Evolutionary conservation across 148 eudicot genomes (phyloP).

Genomic region (Nepenthes gracilis): DNA sequence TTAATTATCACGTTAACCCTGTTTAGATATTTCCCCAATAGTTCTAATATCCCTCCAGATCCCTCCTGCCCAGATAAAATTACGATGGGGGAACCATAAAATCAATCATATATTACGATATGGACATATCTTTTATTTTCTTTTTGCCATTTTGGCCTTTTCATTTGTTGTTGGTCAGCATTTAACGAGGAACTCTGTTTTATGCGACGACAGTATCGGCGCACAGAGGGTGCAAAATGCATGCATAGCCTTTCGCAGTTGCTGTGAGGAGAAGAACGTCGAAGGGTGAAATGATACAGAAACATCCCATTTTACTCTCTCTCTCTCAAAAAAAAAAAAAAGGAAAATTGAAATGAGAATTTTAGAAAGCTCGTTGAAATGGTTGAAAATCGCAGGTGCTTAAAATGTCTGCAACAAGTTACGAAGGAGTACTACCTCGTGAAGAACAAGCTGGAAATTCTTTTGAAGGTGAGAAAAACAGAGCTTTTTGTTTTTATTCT

Average conservation of each 20-base stretch:
- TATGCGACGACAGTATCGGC: constrained; percentile 44
- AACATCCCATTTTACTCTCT: too few species aligned
- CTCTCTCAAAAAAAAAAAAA: too few species aligned
- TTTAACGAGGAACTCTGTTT: too few species aligned
- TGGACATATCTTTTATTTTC: neutral
- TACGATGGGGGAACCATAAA: too few species aligned
- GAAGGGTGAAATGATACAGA: constrained; percentile 38
- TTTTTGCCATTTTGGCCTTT: neutral
- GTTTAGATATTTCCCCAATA: too few species aligned
- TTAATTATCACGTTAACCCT: too few species aligned
- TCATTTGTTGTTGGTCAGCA: too few species aligned
- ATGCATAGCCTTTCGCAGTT: constrained; percentile 45
- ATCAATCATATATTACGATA: too few species aligned
- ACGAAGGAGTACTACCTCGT: constrained; percentile 44
- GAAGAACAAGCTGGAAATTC: constrained; percentile 52
- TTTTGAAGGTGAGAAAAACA: constrained; percentile 39
- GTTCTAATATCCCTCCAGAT: too few species aligned
- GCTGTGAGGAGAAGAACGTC: constrained; percentile 37
- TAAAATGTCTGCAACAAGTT: constrained; percentile 46
- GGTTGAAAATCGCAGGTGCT: constrained; percentile 29
- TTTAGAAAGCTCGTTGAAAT: neutral
- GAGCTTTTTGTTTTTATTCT: neutral
- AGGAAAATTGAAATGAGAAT: neutral
- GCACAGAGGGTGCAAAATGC: constrained; percentile 57
- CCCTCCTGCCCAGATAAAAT: too few species aligned